Base-by-base conservation (phyloP, 176 grass and related monocot genomes). In the Eragrostis nindensis region DNA sequence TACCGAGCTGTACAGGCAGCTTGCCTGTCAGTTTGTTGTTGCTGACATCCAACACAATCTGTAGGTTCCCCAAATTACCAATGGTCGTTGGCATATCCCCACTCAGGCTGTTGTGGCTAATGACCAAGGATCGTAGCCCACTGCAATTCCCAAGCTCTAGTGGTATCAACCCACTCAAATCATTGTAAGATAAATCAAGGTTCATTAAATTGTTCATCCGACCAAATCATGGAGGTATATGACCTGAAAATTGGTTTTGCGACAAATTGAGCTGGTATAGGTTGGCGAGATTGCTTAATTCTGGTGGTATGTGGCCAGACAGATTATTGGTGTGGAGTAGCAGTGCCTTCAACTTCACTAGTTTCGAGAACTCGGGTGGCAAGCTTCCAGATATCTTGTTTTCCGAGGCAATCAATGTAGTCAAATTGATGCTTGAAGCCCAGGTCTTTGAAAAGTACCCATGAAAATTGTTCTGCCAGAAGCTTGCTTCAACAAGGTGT, bases 51-150 rank as follows among this genome's bases (percentile, higher is more conserved):
- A 90, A 42, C 12, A 57, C 18, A 2, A 74, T 18, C 5, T 83
- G 39, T 18, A 90, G 32, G 44, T 19, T 46, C 1, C 50, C 74
- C 22, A 90, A 24, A 55, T 84, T 90, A 47, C 84, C 60, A 6
- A 90, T 79, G 7, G 30, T 8, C 8, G 1, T 12, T 19, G 88
- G 88, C 76, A 90, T 54, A 14, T 62, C 80, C 22, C 88, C 88
- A 16, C 2, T 59, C 1, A 90, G 45, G 0, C 7, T 24, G 16
- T 90, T 90, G 8, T 41, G 49, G 22, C 71, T 78, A 19, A 77
- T 68, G 5, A 29, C 71, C 42, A 85, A n/a, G 2, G 10, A 50
- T 0, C 9, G 41, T 8, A 78, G 65, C 1, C 78, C 70, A 26
- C 17, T 56, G 43, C 62, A 85, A 6, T 5, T 22, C 5, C 64